These are phyloP conservation scores for Hirsutella minnesotensis DNA, from an alignment of 2,329 filamentous ascomycete genomes.

Conservation along the genomic window DNA sequence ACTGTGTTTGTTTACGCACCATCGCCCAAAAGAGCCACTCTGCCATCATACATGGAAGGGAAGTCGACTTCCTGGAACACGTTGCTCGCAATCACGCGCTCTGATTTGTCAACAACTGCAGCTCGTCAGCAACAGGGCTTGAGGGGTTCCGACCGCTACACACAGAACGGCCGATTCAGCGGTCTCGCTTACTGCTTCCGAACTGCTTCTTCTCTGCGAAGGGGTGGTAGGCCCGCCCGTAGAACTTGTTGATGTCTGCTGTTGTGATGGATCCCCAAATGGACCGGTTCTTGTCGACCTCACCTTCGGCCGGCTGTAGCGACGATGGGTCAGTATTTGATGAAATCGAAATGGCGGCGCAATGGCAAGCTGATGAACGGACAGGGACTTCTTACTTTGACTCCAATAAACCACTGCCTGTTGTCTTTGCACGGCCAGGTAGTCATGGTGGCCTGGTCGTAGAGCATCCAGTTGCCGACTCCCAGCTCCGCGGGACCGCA, in stretches of 20 bases:
- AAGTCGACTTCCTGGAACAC: conserved; percentile 10
- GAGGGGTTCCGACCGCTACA: not conserved
- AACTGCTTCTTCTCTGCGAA: conserved; percentile 8
- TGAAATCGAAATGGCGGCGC: no score
- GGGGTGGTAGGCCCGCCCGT: conserved; percentile 8
- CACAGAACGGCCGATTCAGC: not conserved
- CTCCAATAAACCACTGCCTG: conserved; percentile 11
- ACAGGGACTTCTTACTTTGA: conserved; percentile 8
- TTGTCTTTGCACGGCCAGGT: conserved; percentile 10
- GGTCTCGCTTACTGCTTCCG: conserved; percentile 3
- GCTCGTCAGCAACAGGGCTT: not conserved
- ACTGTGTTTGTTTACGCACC: conserved; percentile 2
- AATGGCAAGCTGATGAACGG: no score
- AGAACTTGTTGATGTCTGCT: conserved; percentile 7
- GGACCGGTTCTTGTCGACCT: conserved; percentile 6
- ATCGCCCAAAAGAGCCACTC: conserved; percentile 9
- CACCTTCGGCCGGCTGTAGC: conserved; percentile 4
- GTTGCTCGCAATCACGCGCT: conserved; percentile 9
- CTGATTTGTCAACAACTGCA: conserved; percentile 8
- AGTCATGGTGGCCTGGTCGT: conserved; percentile 9
- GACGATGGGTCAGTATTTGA: not conserved
- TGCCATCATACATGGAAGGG: conserved; percentile 8
- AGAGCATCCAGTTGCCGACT: conserved; percentile 10
- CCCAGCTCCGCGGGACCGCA: conserved; percentile 6
- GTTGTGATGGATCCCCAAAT: conserved; percentile 8